Conservation (phyloP, 1,284 basidiomycete genomes). For the Pyrrhoderma noxium region DNA sequence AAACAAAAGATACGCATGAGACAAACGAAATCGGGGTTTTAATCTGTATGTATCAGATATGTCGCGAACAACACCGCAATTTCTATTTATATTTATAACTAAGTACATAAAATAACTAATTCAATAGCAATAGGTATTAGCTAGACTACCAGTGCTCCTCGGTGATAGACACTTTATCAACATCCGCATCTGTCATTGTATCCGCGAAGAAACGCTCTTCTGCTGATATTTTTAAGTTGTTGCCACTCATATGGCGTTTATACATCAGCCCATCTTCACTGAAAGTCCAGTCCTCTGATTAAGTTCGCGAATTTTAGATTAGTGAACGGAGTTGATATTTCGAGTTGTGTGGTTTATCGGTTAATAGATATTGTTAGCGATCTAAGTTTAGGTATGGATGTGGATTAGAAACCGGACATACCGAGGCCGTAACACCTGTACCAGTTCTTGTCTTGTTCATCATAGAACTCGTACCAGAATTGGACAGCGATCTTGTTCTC, state of each 20-base stretch:
- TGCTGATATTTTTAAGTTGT: slow-evolving; percentile 44
- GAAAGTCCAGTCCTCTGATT: slow-evolving; percentile 51
- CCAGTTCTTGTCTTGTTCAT: slow-evolving; percentile 40
- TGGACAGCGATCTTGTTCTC: slow-evolving; percentile 55
- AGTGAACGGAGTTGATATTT: slow-evolving; percentile 8
- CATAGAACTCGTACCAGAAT: slow-evolving; percentile 58
- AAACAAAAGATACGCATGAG: too few relatives aligned
- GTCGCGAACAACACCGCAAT: too few relatives aligned
- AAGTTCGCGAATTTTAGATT: not conserved
- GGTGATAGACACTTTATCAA: slow-evolving; percentile 24
- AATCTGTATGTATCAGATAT: too few relatives aligned
- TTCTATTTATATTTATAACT: too few relatives aligned
- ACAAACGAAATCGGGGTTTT: too few relatives aligned
- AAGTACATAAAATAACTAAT: too few relatives aligned
- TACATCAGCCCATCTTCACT: slow-evolving; percentile 45
- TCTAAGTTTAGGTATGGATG: too few relatives aligned
- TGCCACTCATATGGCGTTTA: slow-evolving; percentile 52
- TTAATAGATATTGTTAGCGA: too few relatives aligned
- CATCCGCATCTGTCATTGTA: slow-evolving; percentile 25
- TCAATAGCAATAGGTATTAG: not conserved
- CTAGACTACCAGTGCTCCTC: slow-evolving; percentile 31
- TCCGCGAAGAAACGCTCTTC: slow-evolving; percentile 53
- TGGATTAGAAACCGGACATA: slow-evolving; percentile 25
- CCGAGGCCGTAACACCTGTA: slow-evolving; percentile 49
- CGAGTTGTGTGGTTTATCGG: not conserved